Evolutionary conservation across 192 early-diverging fungal species (phyloP), one percentile per base, ranked within the genome.

Genomic region (Thoreauomyces humboldtii): DNA sequence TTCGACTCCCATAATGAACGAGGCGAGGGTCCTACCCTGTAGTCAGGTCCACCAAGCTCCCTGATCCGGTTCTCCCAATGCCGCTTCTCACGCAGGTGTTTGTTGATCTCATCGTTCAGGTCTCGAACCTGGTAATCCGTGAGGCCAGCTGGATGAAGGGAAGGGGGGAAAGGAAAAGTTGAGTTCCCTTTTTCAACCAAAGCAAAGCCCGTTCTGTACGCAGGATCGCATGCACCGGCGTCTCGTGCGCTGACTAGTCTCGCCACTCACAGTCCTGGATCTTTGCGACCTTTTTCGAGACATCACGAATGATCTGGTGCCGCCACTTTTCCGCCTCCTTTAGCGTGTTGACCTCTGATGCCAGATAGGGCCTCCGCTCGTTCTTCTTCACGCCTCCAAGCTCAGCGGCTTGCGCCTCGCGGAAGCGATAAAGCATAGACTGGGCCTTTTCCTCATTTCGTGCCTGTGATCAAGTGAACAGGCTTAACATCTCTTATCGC

Each of bases 361-460:
- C 88, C 2, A 88, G 75, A 37, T 78, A 84, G 0, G 96, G 94
- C 54, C 94, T 82, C 61, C 83, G 79, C 42, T 90, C 86, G 80
- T 77, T 51, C 71, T 76, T 63, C 77, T 84, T 55, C 19, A 17
- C 25, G 60, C 89, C 73, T 3, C 92, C 93, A 14, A 89, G 70
- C 59, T 95, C 90, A 15, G 89, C 82, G 56, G 82, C 86, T 74
- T 96, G 91, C 19, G 95, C 94, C 72, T 93, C 93, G 64, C 95
- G 89, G 78, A 98, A 98, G 43, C 93, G 92, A 72, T 93, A 95
- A 19, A 98, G 87, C 93, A 96, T 96, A 32, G 95, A 80, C 86
- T 98, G 93, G 22, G 95, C 95, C 74, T 98, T 98, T 70, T 98
- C 95, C 76, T 98, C 89, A 74, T 98, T 98, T 71, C 93, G 88